Evolutionary conservation across 176 grass and related monocot species (phyloP).

Genomic region (Zea mays): Zm-B73-REFERENCE-NAM-5.0 NC_050098.1:153481501-153482000

Average conservation of each 20-base stretch:
- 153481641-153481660: constrained; percentile 42
- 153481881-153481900: constrained; percentile 62
- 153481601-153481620: constrained; percentile 69
- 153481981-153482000: constrained; percentile 69
- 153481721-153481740: too few relatives aligned
- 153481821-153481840: constrained; percentile 84
- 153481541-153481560: constrained; percentile 79
- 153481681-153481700: neutral
- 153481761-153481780: constrained; percentile 79
- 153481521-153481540: constrained; percentile 62
- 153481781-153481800: constrained; percentile 72
- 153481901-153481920: constrained; percentile 36
- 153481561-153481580: constrained; percentile 65
- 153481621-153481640: constrained; percentile 68
- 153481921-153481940: constrained; percentile 59
- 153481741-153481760: constrained; percentile 45
- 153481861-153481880: constrained; percentile 53
- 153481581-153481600: constrained; percentile 45
- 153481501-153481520: constrained; percentile 58
- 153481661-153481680: constrained; percentile 59
- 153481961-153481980: constrained; percentile 71
- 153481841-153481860: constrained; percentile 57
- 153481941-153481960: constrained; percentile 82
- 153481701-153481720: too few relatives aligned
- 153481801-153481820: constrained; percentile 68